Evolutionary conservation across 139 green algal genomes (phyloP).

Genomic region (Desmodesmus armatus): DNA sequence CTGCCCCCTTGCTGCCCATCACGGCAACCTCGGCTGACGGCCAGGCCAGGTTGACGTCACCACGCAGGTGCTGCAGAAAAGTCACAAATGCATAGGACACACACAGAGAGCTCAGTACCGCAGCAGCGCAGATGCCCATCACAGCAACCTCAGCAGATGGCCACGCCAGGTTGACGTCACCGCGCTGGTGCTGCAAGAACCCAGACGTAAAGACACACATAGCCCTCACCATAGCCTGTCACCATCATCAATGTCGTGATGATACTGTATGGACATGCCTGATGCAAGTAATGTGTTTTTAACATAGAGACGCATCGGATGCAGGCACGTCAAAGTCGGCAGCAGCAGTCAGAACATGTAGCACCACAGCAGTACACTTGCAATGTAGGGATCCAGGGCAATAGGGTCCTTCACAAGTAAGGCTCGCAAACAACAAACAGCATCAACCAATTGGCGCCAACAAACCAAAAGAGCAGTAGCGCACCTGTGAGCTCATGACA

Average conservation of each 20-base stretch:
- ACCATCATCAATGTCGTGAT: too few relatives aligned
- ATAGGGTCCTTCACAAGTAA: background rate
- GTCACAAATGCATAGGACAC: background rate
- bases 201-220: too few relatives aligned
- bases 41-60: constrained; percentile 78
- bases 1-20: constrained; percentile 78
- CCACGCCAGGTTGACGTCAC: constrained; percentile 74
- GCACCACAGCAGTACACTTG: background rate
- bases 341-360: too few relatives aligned
- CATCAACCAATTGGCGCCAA: background rate
- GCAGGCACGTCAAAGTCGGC: too few relatives aligned
- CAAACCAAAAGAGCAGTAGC: too few relatives aligned
- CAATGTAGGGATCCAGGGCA: background rate
- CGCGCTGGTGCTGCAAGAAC: too few relatives aligned
- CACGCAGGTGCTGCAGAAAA: constrained; percentile 68
- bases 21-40: constrained; percentile 78
- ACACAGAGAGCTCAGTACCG: background rate
- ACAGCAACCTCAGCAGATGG: constrained; percentile 72
- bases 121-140: constrained; percentile 59
- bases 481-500: constrained; percentile 63
- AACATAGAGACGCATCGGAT: too few relatives aligned
- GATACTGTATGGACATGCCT: too few relatives aligned
- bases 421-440: background rate
- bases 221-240: too few relatives aligned
- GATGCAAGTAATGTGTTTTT: too few relatives aligned